Conservation (phyloP, 495 filamentous ascomycete genomes). For the Patellaria atrata region DNA sequence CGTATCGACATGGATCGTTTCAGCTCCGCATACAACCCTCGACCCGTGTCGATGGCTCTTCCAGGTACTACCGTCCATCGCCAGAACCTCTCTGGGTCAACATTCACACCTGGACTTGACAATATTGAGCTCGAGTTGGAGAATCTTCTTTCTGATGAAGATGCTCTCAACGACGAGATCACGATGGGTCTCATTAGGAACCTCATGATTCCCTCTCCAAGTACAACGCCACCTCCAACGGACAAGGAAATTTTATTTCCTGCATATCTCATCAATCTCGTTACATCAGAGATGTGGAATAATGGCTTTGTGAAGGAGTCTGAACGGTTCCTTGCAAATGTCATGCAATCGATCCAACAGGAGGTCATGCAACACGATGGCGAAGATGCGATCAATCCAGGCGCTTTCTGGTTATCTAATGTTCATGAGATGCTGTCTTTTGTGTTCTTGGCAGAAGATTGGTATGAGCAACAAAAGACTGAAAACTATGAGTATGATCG, state of each 20-base stretch:
- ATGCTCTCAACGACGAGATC: constrained; percentile 89
- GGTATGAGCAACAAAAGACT: constrained; percentile 98
- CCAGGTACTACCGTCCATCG: constrained; percentile 46
- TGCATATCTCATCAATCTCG: constrained; percentile 95
- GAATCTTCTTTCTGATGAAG: constrained; percentile 84
- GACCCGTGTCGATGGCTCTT: constrained; percentile 88
- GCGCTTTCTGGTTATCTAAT: constrained; percentile 98
- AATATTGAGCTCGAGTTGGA: constrained; percentile 90
- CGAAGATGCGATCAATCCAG: constrained; percentile 92
- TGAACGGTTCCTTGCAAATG: constrained; percentile 94
- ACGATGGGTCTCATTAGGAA: constrained; percentile 91
- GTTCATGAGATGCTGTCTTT: constrained; percentile 99
- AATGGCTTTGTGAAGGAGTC: constrained; percentile 99
- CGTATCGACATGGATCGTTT: constrained; percentile 69
- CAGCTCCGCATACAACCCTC: constrained; percentile 81
- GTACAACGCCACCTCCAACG: constrained; percentile 68
- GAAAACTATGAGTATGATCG: constrained; percentile 99
- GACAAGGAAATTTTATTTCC: constrained; percentile 99
- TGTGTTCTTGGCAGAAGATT: constrained; percentile 97
- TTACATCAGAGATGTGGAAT: constrained; percentile 99
- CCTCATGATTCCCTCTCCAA: constrained; percentile 82
- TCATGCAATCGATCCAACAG: constrained; percentile 99
- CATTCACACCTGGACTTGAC: constrained; percentile 64
- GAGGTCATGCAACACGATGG: constrained; percentile 98
- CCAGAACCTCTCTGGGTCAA: constrained; percentile 49